Base-by-base conservation (phyloP, 352 stramenopile species). In the Phytophthora colocasiae region DNA sequence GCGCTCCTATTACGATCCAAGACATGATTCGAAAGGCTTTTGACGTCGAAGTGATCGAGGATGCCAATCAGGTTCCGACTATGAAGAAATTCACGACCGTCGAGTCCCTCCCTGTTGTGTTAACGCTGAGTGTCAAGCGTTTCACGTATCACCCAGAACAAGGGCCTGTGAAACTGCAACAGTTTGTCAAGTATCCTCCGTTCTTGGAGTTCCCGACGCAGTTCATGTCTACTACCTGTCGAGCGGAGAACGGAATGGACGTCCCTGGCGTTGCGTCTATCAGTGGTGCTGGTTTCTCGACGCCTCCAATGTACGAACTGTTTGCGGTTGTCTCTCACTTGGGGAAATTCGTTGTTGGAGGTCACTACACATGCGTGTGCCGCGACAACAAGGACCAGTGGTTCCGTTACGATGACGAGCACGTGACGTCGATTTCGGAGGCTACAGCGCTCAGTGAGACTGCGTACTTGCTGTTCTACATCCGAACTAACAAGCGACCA, bases 331-430 rank as follows among this genome's bases (percentile, higher is more conserved):
- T 95, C 5, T 92, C 85, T 12, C 87, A 95, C 48, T 68, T 93
- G 12, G 87, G 87, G 52, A 91, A 92, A 51, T 88, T 88, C 34
- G 83, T 93, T 17, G 81, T 93, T 0, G 87, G 87, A 19, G 87
- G 87, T 3, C 87, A 95, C 69, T 95, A 95, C 70, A 95, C 87
- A 40, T 86, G 82, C 12, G 73, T 93, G 32, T 95, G 87, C 43
- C 85, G 85, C 17, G 87, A 95, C 73, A 93, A 93, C 71, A 95
- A 94, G 57, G 87, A 94, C 58, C 87, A 95, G 71, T 95, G 87
- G 87, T 93, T 91, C 69, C 78, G 79, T 39, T 95, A 87, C 52
- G 74, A 95, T 46, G 87, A 95, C 64, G 87, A 95, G 71, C 83
- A 91, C 58, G 87, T 94, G 66, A 73, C 82, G 27, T 84, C 85